Base-by-base conservation (phyloP, 2,329 filamentous ascomycete species). In the Sarocladiaceae sp. region DNA sequence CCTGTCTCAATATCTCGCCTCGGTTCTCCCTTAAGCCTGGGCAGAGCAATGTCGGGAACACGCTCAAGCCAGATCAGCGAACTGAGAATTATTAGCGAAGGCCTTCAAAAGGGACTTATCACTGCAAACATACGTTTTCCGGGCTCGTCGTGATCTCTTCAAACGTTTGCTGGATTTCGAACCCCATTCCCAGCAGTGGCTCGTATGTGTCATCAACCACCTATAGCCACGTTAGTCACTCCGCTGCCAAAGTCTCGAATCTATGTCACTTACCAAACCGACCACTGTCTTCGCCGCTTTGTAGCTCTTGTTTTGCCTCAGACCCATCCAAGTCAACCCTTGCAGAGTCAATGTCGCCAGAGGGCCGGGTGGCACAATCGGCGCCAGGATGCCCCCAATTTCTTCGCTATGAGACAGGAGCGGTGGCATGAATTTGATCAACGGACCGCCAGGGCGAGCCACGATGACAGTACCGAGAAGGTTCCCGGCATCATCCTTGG, bases 381-480 rank as follows among this genome's bases (percentile, higher is more conserved):
- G 87, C 18, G 85, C 87, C 12, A 89, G 81, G 35, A 95, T 88
- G 6, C 88, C 88, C 3, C 87, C 86, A 4, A 83, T 75, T 3
- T 70, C 64, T 37, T 76, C 67, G 34, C 75, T 72, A 16, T 72
- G 70, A 21, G 82, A 76, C 47, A 78, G 74, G 49, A 93, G 67
- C 1, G 78, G 70, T 0, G 88, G 87, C 42, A 93, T 74, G 53
- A 81, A 83, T 21, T 80, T 79, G 6, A 82, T 78, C 37, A 94
- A 66, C 11, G 73, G 69, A 45, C 85, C 87, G 34, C 78, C 76
- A 39, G 78, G 78, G 51, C 82, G 83, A 65, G 86, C 90, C 32
- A 94, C 78, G 49, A 94, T 82, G 12, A 94, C 80, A 1, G 83
- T 90, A 1, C 87, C 88, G 6, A 94, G 64, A 16, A 95, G 65